Conservation (phyloP, 176 grass and related monocot genomes). For the Juncus effusus region DNA sequence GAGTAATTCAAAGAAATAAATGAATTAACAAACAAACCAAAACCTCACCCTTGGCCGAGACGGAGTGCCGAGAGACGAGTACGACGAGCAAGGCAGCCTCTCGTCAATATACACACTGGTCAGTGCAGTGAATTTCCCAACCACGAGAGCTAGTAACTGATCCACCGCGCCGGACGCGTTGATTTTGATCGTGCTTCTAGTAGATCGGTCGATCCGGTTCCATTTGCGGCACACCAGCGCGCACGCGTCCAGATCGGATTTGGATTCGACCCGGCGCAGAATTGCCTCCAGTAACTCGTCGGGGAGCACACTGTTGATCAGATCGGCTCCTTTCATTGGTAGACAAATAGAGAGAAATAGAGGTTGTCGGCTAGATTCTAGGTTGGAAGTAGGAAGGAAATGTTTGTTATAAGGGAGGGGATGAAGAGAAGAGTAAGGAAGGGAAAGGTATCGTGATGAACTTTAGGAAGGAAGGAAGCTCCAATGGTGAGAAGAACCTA, state of each 20-base stretch:
- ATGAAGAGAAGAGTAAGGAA: too few relatives aligned
- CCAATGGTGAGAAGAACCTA: too few relatives aligned
- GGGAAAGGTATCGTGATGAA: too few relatives aligned
- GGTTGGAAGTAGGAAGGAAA: too few relatives aligned
- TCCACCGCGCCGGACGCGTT: slow-evolving; percentile 52
- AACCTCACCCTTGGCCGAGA: slow-evolving; percentile 17
- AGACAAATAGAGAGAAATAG: neutral
- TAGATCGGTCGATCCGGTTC: slow-evolving; percentile 51
- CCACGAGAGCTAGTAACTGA: slow-evolving; percentile 39
- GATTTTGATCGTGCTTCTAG: slow-evolving; percentile 43
- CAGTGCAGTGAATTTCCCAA: slow-evolving; percentile 48
- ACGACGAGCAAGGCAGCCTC: slow-evolving; percentile 25
- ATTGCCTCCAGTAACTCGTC: slow-evolving; percentile 61
- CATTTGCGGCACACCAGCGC: slow-evolving; percentile 67
- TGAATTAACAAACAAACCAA: neutral
- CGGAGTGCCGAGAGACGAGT: neutral
- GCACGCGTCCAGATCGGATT: slow-evolving; percentile 65
- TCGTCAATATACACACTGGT: slow-evolving; percentile 53
- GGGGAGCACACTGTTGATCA: slow-evolving; percentile 54
- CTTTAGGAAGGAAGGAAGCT: too few relatives aligned
- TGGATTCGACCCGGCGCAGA: slow-evolving; percentile 45
- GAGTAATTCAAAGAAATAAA: neutral
- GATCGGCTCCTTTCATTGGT: slow-evolving; percentile 56
- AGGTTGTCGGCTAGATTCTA: too few relatives aligned
- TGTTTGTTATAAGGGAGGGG: too few relatives aligned